A percentile compares a stretch with the other conserved stretches of the same genome.
Evolutionary conservation across 306 rosid genomes (phyloP).

Genomic region (Astragalus membranaceus): DNA sequence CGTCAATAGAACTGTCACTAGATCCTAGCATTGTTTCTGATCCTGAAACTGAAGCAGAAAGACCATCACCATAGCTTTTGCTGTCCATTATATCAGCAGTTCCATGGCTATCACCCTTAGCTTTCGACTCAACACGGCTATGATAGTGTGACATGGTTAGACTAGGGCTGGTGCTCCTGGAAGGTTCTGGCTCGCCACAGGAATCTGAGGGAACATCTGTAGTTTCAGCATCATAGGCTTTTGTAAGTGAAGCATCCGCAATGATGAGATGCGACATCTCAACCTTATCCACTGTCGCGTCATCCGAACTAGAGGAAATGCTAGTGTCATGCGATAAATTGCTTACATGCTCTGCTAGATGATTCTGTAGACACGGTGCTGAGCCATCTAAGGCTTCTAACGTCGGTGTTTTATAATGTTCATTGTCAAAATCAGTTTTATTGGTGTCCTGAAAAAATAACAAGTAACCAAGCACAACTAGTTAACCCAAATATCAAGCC

Average conservation of each 20-base stretch:
- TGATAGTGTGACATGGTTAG: slow-evolving; percentile 16
- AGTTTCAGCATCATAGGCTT: slow-evolving; percentile 18
- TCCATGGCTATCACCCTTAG: slow-evolving; percentile 11
- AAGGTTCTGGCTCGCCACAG: slow-evolving; percentile 24
- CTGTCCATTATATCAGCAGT: slow-evolving; percentile 20
- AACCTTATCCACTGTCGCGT: slow-evolving; percentile 11
- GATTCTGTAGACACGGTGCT: neutral
- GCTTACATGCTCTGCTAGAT: slow-evolving; percentile 8
- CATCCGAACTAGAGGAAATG: slow-evolving; percentile 16
- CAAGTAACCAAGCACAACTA: too few relatives aligned
- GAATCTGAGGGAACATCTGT: slow-evolving; percentile 20
- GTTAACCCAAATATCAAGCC: too few relatives aligned
- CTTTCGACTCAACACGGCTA: too few relatives aligned
- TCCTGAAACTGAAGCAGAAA: slow-evolving; percentile 17
- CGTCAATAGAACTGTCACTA: too few relatives aligned
- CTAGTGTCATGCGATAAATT: slow-evolving; percentile 20
- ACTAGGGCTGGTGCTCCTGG: slow-evolving; percentile 1
- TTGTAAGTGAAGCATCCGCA: slow-evolving; percentile 27
- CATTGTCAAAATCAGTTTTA: slow-evolving; percentile 11
- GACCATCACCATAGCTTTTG: slow-evolving; percentile 19
- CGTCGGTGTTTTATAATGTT: slow-evolving; percentile 12
- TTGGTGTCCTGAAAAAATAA: too few relatives aligned
- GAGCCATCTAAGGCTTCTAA: slow-evolving; percentile 23
- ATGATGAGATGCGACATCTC: slow-evolving; percentile 24
- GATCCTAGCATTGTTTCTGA: too few relatives aligned